Evolutionary conservation across 352 stramenopile species (phyloP).

Genomic region (Phytophthora vignae): DNA sequence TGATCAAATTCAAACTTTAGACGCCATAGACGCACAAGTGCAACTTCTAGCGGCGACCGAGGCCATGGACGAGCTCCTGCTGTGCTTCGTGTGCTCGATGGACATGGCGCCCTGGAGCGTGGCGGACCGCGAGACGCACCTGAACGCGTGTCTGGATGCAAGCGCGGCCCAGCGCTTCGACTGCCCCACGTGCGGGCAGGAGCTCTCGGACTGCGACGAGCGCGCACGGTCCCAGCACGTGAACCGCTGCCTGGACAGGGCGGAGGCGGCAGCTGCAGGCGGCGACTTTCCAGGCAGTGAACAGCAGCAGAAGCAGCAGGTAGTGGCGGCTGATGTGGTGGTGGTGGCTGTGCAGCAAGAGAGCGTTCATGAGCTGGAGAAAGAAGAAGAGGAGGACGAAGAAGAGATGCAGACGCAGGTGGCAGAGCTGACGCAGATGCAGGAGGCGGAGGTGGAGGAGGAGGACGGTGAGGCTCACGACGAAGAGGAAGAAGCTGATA

Average conservation of each 20-base stretch:
- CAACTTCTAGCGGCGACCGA: background rate
- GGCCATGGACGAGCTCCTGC: constrained; percentile 26
- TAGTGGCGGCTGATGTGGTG: background rate
- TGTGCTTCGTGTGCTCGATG: constrained; percentile 67
- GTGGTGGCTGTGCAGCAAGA: constrained; percentile 1
- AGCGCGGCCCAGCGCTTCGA: constrained; percentile 42
- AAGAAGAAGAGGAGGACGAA: background rate
- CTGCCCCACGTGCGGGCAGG: constrained; percentile 64
- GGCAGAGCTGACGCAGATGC: constrained; percentile 1
- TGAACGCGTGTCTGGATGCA: constrained; percentile 82
- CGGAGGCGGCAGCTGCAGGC: constrained; percentile 8
- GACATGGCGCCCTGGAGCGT: constrained; percentile 65
- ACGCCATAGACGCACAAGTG: background rate
- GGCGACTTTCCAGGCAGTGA: background rate
- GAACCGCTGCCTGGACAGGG: constrained; percentile 70
- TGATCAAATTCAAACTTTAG: background rate
- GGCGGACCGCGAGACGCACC: constrained; percentile 59
- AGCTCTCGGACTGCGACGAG: constrained; percentile 74
- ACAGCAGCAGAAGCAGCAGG: constrained; percentile 12
- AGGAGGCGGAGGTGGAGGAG: constrained; percentile 9
- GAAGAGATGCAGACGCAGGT: constrained; percentile 18
- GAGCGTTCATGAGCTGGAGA: background rate
- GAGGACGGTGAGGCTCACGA: constrained; percentile 2
- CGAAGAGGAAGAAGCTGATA: background rate
- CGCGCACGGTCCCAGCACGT: constrained; percentile 71